These are phyloP conservation scores for Aspergillus homomorphus DNA, from an alignment of 495 filamentous ascomycete species.

Conservation along the genomic window DNA sequence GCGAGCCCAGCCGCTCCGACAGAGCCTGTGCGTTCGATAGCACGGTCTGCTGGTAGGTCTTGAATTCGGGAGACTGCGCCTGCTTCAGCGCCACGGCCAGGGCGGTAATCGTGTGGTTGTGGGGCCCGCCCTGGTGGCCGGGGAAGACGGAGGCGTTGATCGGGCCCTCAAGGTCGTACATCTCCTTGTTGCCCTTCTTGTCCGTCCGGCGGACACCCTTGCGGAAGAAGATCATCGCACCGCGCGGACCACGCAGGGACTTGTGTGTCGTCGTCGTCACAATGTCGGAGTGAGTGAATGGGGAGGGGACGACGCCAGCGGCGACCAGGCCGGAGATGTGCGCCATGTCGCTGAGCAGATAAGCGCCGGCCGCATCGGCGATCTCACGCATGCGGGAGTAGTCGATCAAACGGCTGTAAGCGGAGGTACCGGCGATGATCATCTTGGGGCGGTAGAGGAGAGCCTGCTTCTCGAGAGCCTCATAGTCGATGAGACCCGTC, in stretches of 20 bases:
- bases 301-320: slow-evolving; percentile 81
- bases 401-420: slow-evolving; percentile 92
- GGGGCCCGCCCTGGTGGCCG: slow-evolving; percentile 96
- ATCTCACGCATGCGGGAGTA: slow-evolving; percentile 85
- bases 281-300: slow-evolving; percentile 87
- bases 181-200: slow-evolving; percentile 78
- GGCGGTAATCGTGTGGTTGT: slow-evolving; percentile 98
- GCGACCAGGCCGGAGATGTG: slow-evolving; percentile 95
- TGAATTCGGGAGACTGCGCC: slow-evolving; percentile 84
- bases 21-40: slow-evolving; percentile 86
- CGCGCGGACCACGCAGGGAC: slow-evolving; percentile 88
- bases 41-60: slow-evolving; percentile 82
- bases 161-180: slow-evolving; percentile 89
- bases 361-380: slow-evolving; percentile 84
- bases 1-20: slow-evolving; percentile 65
- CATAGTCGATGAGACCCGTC: slow-evolving; percentile 93
- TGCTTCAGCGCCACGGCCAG: slow-evolving; percentile 91
- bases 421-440: slow-evolving; percentile 90
- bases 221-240: slow-evolving; percentile 98
- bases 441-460: slow-evolving; percentile 89
- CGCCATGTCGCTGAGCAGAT: slow-evolving; percentile 94
- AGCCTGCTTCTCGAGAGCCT: slow-evolving; percentile 80
- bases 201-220: slow-evolving; percentile 82
- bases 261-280: slow-evolving; percentile 99
- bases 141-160: slow-evolving; percentile 98